A percentile compares a stretch with the other conserved stretches of the same genome.
Evolutionary conservation across 1,284 basidiomycete species (phyloP).

Genomic region (Malassezia vespertilionis): DNA sequence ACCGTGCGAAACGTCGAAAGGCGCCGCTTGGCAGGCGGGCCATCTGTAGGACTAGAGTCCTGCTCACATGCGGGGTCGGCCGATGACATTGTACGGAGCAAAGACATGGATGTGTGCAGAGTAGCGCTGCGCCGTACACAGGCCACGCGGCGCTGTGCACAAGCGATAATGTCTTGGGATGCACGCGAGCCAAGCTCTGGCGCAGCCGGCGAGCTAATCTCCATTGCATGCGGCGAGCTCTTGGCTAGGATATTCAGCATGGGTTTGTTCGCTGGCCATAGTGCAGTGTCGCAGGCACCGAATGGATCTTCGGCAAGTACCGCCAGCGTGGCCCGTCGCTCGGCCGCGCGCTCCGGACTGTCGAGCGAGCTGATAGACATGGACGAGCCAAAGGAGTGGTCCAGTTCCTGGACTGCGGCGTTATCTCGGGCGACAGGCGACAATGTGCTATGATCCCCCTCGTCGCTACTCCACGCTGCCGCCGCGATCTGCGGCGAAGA

Average conservation of each 20-base stretch:
- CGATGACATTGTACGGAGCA: too few species aligned
- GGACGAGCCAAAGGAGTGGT: constrained; percentile 43
- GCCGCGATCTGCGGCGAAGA: constrained; percentile 3
- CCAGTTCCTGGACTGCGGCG: constrained; percentile 21
- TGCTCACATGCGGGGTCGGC: too few species aligned
- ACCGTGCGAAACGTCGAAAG: constrained; percentile 9
- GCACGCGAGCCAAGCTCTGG: background rate
- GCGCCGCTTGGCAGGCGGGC: constrained; percentile 10
- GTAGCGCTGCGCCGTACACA: too few species aligned
- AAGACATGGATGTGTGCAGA: too few species aligned
- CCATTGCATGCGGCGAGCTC: constrained; percentile 40
- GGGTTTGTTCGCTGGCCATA: background rate
- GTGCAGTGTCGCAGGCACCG: background rate
- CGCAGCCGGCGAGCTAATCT: constrained; percentile 30
- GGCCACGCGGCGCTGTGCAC: too few species aligned
- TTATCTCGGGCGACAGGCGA: constrained; percentile 3
- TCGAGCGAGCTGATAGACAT: constrained; percentile 45
- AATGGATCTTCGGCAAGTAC: constrained; percentile 12
- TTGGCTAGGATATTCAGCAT: constrained; percentile 24
- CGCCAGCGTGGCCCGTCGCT: background rate
- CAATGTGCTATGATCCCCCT: background rate
- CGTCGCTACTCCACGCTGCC: constrained; percentile 5
- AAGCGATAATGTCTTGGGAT: too few species aligned
- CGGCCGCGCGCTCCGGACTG: constrained; percentile 12
- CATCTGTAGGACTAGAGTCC: constrained; percentile 7